Base-by-base conservation (phyloP, 2,329 filamentous ascomycete species). In the Cytospora piceae region DNA sequence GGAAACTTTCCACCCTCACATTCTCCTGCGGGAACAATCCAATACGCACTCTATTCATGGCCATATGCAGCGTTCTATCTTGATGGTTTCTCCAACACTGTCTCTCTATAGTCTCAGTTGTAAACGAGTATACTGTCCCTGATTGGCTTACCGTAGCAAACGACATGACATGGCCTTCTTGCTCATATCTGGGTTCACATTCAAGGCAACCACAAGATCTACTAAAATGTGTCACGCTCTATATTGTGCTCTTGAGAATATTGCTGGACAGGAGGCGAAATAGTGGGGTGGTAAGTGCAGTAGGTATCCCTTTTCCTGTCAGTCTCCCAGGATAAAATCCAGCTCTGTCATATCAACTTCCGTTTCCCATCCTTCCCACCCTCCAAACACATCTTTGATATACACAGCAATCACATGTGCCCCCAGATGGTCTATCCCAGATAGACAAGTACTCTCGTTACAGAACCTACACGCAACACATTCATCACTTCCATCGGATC, bases 11-110 rank as follows among this genome's bases (percentile, higher is more conserved):
- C 46, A 24, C 12, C 7, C n/a, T n/a, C 9, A 24, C 53, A 22
- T 14, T 46, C 31, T 55, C 51, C 39, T 39, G 2, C 20, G 34
- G 15, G 27, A 59, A 67, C 64, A 67, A 67, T 61, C 46, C 17
- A 58, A 51, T 32, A 22, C 32, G 12, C 34, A 29, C 12, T 14
- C 54, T 51, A 63, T 63, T 65, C 66, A 66, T 11, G 20, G 15
- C 58, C 66, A 63, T 49, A 63, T 60, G 42, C 54, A 58, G 52
- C 34, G n/a, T 54, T 20, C 14, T 20, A 14, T 29, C 7, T 8
- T 34, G 39, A 32, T 29, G 11, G 27, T 24, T 8, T 37, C 20
- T 29, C 27, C 55, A 24, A 53, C 11, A 63, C 65, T 66, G 66
- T 67, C 59, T 60, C 39, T 51, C 22, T 8, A 12, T 17, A 32